Percentiles rank a stretch among this genome's conserved stretches.
These are phyloP conservation scores for Cryptococcus wingfieldii DNA, from an alignment of 1,284 basidiomycete genomes.

Conservation along the genomic window DNA sequence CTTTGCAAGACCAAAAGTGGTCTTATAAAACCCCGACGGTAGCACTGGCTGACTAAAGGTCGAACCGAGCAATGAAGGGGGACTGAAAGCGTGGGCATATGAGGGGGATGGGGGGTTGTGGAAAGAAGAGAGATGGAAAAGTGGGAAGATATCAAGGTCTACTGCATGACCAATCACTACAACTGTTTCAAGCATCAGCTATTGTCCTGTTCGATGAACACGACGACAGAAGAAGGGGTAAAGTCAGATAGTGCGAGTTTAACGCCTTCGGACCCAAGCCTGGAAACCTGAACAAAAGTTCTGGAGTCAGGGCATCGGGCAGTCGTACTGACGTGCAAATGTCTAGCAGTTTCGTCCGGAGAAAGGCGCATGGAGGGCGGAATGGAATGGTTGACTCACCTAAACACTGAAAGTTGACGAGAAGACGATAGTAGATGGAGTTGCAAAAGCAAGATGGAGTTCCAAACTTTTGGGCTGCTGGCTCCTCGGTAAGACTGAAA, in stretches of 20 bases:
- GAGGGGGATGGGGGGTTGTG: not conserved
- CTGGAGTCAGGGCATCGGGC: slow-evolving; percentile 2
- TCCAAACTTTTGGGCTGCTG: not conserved
- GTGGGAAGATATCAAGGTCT: not conserved
- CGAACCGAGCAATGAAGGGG: slow-evolving; percentile 28
- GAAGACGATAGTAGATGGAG: not conserved
- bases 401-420: not conserved
- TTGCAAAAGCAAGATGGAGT: slow-evolving; percentile 3
- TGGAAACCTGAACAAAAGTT: not conserved
- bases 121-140: not conserved
- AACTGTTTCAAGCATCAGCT: slow-evolving; percentile 4
- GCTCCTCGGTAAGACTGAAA: not conserved
- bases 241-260: slow-evolving; percentile 34
- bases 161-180: not conserved
- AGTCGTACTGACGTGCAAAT: slow-evolving; percentile 45
- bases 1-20: slow-evolving; percentile 17
- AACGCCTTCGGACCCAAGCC: slow-evolving; percentile 23
- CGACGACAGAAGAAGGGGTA: not conserved
- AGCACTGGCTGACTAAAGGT: slow-evolving; percentile 34
- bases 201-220: not conserved
- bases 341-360: slow-evolving; percentile 34
- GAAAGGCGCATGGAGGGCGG: not conserved
- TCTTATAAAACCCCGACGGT: slow-evolving; percentile 20
- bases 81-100: slow-evolving; percentile 33
- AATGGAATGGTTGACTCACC: not conserved